Conservation (phyloP, 1,284 basidiomycete genomes). For the Vanrija sp. region DNA sequence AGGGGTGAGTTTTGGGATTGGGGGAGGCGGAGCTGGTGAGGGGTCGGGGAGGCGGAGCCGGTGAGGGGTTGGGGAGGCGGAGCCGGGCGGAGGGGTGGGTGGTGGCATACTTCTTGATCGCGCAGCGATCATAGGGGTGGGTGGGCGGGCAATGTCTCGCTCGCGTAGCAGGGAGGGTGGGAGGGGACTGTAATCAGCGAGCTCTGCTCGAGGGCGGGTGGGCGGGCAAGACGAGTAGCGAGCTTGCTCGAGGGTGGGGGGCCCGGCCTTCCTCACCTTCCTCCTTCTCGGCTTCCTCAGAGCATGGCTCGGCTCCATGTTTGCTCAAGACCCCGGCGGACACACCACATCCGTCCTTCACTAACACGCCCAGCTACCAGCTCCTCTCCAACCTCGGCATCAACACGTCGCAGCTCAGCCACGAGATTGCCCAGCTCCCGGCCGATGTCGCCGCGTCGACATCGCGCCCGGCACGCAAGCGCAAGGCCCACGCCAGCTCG, state of each 20-base stretch:
- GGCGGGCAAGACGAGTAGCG: too few species aligned
- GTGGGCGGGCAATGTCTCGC: background rate
- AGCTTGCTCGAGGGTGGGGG: too few species aligned
- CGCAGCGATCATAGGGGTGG: background rate
- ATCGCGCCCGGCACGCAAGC: constrained; percentile 20
- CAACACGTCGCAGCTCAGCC: constrained; percentile 43
- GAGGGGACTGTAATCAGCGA: too few species aligned
- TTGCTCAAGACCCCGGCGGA: too few species aligned
- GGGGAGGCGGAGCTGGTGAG: too few species aligned
- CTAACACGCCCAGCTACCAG: constrained; percentile 22
- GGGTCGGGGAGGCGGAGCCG: background rate
- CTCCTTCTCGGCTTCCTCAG: too few species aligned
- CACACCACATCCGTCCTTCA: background rate
- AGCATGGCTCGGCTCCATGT: too few species aligned
- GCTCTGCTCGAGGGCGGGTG: too few species aligned
- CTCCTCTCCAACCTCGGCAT: constrained; percentile 45
- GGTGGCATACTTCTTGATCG: too few species aligned
- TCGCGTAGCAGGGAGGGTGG: background rate
- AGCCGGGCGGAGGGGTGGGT: background rate
- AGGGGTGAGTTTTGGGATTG: constrained; percentile 47
- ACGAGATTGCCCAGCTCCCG: constrained; percentile 39
- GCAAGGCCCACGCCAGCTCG: constrained; percentile 7
- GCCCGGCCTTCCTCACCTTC: too few species aligned
- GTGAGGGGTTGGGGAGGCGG: background rate
- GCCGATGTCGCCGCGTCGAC: constrained; percentile 12